Evolutionary conservation across 2,329 filamentous ascomycete genomes (phyloP), one percentile per base, ranked within the genome.

Genomic region (Neopestalotiopsis clavispora): DNA sequence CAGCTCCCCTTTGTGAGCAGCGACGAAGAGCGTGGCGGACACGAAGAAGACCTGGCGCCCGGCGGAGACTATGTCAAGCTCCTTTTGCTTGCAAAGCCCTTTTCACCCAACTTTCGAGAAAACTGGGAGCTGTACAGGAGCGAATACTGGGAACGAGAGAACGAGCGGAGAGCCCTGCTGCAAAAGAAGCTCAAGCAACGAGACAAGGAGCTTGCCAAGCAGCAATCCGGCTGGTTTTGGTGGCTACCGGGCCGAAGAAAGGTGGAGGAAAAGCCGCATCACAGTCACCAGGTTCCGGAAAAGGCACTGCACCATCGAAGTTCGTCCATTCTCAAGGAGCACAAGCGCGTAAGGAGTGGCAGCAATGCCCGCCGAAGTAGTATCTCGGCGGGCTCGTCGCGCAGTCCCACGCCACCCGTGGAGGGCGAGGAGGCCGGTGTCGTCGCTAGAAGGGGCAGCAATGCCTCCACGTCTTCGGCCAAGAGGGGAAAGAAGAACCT

Each of bases 101-200:
- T 99, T 77, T 97, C 94, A 5, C 92, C 96, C 0, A 94, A 94
- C 61, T 99, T 99, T 77, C 89, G 96, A 23, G 95, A 98, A 79
- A 97, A 97, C 72, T 99, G 96, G 96, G 96, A 99, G 77, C 86
- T 95, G 17, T 99, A 97, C 80, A 89, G 96, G 66, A 91, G 92
- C 42, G 95, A 98, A 70, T 99, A 98, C 81, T 99, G 96, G 96
- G 95, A 98, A 75, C 91, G 91, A 70, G 96, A 99, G 80, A 99
- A 99, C 77, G 94, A 97, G 79, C 91, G 95, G 2, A 90, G 96
- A 13, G 88, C 91, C 2, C 83, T 92, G 68, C 84, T 98, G 30
- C 87, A 94, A 57, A 77, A 86, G 58, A 92, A 92, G 76, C 83
- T 97, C 64, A 88, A 90, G 71, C 87, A 90, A 65, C 87, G 89